Evolutionary conservation across 2,329 filamentous ascomycete species (phyloP), one percentile per base, ranked within the genome.

Genomic region (Fusarium coffeatum): DNA sequence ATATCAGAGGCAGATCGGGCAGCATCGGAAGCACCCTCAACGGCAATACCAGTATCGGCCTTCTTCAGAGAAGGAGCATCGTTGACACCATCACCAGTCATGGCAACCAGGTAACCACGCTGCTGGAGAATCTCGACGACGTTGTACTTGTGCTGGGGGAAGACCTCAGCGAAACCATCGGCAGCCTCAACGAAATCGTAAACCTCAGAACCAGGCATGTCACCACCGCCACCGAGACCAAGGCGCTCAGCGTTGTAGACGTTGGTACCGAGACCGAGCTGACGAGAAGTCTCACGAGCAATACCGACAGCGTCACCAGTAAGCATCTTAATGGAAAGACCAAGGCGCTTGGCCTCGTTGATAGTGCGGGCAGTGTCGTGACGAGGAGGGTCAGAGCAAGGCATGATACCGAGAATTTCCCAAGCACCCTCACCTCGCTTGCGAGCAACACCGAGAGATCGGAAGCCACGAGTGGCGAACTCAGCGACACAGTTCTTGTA

Each of bases 11-110:
- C 93, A 64, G 93, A 96, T 73, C 93, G 92, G 76, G 94, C 94
- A 79, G 93, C 94, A 79, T 97, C 94, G 28, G 93, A 96, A 68
- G 94, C 90, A 84, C 93, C 93, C 84, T 97, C 93, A 76, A 97
- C 93, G 71, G 94, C 94, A 84, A 97, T 97, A 87, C 94, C 94
- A 76, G 93, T 97, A 83, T 97, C 93, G n/a, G 93, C 93, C 86
- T 94, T 97, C 86, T 97, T 97, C 78, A 97, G 86, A 30, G 93
- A 97, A 70, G 93, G 93, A 71, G 93, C 93, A 82, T 97, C 93
- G 83, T 97, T 97, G 84, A 97, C 93, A 88, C 93, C 93, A 75
- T 97, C 94, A 86, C 93, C 93, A 82, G 93, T 97, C 94, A 97
- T 97, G 80, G 93, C 94, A 83, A 97, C 93, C 42, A 97, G 89